Evolutionary conservation across 768 basidiomycete species (phyloP).

Genomic region (Rhizopogon rudus): DNA sequence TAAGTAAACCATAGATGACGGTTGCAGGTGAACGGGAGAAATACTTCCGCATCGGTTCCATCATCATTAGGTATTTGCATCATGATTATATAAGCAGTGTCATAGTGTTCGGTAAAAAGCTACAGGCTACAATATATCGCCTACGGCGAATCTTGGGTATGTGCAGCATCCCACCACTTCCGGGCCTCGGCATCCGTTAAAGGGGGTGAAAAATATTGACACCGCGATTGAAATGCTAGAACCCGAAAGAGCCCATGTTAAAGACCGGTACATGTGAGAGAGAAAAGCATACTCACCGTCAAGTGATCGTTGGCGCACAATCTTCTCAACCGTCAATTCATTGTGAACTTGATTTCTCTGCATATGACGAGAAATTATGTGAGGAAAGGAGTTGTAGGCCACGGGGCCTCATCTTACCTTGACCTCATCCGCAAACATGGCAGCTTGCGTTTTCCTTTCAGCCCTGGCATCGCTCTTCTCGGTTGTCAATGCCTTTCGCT

Average conservation of each 20-base stretch:
- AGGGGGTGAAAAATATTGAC: constrained; percentile 74
- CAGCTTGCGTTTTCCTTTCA: constrained; percentile 49
- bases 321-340: constrained; percentile 67
- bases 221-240: constrained; percentile 73
- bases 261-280: constrained; percentile 1
- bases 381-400: constrained; percentile 1
- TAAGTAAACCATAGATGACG: constrained; percentile 5
- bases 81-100: constrained; percentile 6
- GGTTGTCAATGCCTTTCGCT: constrained; percentile 40
- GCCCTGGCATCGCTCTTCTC: constrained; percentile 38
- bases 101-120: not conserved
- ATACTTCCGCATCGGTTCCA: not conserved
- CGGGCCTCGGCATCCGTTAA: constrained; percentile 50
- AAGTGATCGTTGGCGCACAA: constrained; percentile 63
- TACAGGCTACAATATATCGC: not conserved
- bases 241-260: constrained; percentile 12
- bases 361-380: not conserved
- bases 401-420: constrained; percentile 44
- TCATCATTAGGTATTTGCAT: constrained; percentile 11
- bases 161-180: constrained; percentile 48
- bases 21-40: constrained; percentile 2
- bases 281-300: constrained; percentile 47
- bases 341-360: constrained; percentile 74
- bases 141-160: constrained; percentile 29
- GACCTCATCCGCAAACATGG: constrained; percentile 61